Base-by-base conservation (phyloP, 352 stramenopile genomes). In the Phytophthora ramorum region DNA sequence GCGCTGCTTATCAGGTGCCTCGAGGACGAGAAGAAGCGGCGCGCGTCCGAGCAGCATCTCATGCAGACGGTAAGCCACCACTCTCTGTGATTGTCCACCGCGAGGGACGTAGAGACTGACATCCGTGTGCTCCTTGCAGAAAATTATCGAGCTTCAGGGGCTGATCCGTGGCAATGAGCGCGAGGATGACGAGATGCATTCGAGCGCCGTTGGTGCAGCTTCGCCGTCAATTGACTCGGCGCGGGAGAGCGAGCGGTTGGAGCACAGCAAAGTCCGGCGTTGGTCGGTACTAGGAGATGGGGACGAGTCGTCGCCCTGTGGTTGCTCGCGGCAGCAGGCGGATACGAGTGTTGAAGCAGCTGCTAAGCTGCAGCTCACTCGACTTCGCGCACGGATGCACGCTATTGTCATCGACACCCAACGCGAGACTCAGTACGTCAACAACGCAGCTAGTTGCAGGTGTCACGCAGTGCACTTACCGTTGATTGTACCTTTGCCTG, bases 101-200 rank as follows among this genome's bases (percentile, higher is more conserved):
- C 30, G 50, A 22, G 19, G 4, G 17, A 20, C 19, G 9, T 49
- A 16, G 24, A 41, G 2, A 37, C 65, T 59, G 16, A 58, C 12
- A 14, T 14, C n/a, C n/a, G 28, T 43, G 44, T 54, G 20, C 9
- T 57, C 32, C 19, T 43, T 57, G 43, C 35, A 89, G 76, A 89
- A 89, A 84, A 92, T 92, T 59, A 75, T 89, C 52, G 83, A 92
- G 69, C 76, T 92, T 24, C 81, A 90, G 58, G 69, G 73, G 4
- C 62, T 89, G 28, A 92, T 92, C 45, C 83, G 81, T 9, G 58
- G 65, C 35, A 84, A 87, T 37, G 65, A 71, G 26, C 73, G 75
- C 3, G 78, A 85, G 17, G 69, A 87, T 19, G 75, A 54, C n/a
- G 56, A 59, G 8, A 54, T 72, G 58, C 37, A 52, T 2, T 51